A percentile compares a stretch with the other conserved stretches of the same genome.
Evolutionary conservation across 2,329 filamentous ascomycete genomes (phyloP).

Genomic region (Colletotrichum kahawae): DNA sequence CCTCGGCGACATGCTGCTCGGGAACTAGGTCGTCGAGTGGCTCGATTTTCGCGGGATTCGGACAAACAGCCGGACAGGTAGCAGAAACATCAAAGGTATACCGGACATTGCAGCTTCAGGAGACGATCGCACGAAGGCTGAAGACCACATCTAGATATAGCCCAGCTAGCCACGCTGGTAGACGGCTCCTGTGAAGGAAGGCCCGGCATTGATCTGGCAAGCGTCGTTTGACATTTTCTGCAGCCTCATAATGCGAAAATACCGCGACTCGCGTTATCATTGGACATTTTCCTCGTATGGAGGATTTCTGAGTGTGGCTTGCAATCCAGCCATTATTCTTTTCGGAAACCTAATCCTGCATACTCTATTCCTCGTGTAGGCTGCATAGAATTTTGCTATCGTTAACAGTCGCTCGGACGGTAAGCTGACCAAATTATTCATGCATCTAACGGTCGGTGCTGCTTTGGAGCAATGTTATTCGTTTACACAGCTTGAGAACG

Average conservation of each 20-base stretch:
- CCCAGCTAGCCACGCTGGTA: background rate
- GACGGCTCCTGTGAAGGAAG: background rate
- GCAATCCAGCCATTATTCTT: background rate
- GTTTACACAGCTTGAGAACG: background rate
- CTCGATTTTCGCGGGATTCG: background rate
- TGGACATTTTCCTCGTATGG: background rate
- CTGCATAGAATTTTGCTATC: background rate
- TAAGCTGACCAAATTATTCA: background rate
- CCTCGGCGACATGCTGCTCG: background rate
- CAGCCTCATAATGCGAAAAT: background rate
- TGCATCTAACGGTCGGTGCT: background rate
- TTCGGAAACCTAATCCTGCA: background rate
- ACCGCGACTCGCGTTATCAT: background rate
- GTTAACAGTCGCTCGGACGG: background rate
- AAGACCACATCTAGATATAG: background rate
- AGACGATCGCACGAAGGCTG: background rate
- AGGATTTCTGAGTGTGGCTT: background rate
- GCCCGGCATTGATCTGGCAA: background rate
- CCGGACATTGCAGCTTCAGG: background rate
- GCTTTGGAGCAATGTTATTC: background rate
- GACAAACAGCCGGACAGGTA: background rate
- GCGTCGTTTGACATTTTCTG: background rate
- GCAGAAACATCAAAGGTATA: background rate
- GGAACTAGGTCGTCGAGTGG: background rate
- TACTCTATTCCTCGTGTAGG: background rate